phyloP scores from a whole-genome alignment of 441 rosid genomes.

The California macrophylla region DNA sequence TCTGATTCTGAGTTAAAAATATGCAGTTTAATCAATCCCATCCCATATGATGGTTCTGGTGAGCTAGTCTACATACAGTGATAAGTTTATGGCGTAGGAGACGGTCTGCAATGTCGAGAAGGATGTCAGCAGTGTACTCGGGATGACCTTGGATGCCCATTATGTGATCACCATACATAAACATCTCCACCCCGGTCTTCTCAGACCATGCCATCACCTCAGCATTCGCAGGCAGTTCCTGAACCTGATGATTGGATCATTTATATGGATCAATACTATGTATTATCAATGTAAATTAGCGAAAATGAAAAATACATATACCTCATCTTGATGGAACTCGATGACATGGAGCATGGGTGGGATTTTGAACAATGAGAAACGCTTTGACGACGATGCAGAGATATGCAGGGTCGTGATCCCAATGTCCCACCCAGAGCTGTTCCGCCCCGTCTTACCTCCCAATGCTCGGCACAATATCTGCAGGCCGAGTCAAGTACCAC shows the following conservation, averaged over 20 bases:
- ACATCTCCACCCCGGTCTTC: conserved; percentile 52
- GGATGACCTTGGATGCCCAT: conserved; percentile 82
- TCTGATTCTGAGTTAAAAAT: too few relatives aligned
- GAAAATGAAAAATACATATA: conserved; percentile 7
- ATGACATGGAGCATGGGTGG: conserved; percentile 35
- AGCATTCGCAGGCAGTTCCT: conserved; percentile 41
- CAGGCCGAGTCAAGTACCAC: conserved; percentile 5
- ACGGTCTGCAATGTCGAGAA: conserved; percentile 40
- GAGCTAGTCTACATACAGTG: conserved; percentile 18
- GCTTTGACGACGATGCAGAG: conserved; percentile 26
- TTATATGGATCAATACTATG: neutral
- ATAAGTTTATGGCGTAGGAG: conserved; percentile 31
- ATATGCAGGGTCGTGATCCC: conserved; percentile 39
- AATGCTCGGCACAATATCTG: conserved; percentile 49
- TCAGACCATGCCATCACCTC: conserved; percentile 48
- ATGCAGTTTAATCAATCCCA: too few relatives aligned
- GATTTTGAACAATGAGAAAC: conserved; percentile 31
- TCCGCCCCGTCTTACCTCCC: conserved; percentile 48
- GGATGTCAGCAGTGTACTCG: conserved; percentile 53
- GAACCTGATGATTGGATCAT: conserved; percentile 24
- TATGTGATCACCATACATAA: conserved; percentile 42
- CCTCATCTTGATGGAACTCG: conserved; percentile 62
- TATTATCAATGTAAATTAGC: too few relatives aligned
- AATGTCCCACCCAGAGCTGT: conserved; percentile 52
- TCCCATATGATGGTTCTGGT: neutral